Conservation (phyloP, 805 yeast species). For the Saturnispora saitoi region DNA sequence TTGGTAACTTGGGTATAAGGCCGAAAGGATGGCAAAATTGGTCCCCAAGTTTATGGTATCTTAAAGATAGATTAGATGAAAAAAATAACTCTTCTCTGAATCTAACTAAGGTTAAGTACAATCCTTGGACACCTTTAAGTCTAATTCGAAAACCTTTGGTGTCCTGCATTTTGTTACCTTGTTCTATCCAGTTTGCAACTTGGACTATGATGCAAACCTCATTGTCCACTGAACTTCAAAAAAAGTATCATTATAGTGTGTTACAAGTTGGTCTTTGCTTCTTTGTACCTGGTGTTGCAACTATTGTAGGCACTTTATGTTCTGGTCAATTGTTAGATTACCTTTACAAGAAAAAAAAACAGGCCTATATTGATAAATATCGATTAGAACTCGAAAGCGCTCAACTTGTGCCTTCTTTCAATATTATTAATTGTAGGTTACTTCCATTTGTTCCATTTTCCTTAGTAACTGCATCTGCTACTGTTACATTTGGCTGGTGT, state of each 20-base stretch:
- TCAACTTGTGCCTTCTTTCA: not conserved
- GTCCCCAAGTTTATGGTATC: conserved; percentile 35
- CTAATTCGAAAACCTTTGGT: conserved; percentile 25
- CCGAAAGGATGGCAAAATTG: conserved; percentile 39
- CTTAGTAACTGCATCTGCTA: conserved; percentile 25
- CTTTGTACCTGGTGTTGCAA: conserved; percentile 65
- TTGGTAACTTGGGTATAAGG: conserved; percentile 62
- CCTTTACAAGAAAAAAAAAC: conserved; percentile 33
- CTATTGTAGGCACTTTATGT: conserved; percentile 49
- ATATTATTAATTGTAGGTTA: conserved; percentile 4
- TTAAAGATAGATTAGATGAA: conserved; percentile 27
- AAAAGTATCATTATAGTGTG: conserved; percentile 41
- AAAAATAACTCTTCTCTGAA: conserved; percentile 12
- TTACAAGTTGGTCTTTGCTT: conserved; percentile 62
- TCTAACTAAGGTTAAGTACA: conserved; percentile 16
- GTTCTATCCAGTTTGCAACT: conserved; percentile 53
- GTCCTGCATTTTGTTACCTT: conserved; percentile 39
- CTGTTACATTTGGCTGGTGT: conserved; percentile 67
- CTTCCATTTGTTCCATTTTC: conserved; percentile 9
- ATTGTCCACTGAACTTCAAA: conserved; percentile 45
- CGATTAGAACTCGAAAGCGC: conserved; percentile 3
- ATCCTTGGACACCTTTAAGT: conserved; percentile 22
- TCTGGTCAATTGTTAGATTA: conserved; percentile 52
- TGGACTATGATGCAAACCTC: conserved; percentile 69
- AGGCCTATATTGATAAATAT: conserved; percentile 24